Conservation (phyloP, 208 protist species). For the Crithidia fasciculata region DNA sequence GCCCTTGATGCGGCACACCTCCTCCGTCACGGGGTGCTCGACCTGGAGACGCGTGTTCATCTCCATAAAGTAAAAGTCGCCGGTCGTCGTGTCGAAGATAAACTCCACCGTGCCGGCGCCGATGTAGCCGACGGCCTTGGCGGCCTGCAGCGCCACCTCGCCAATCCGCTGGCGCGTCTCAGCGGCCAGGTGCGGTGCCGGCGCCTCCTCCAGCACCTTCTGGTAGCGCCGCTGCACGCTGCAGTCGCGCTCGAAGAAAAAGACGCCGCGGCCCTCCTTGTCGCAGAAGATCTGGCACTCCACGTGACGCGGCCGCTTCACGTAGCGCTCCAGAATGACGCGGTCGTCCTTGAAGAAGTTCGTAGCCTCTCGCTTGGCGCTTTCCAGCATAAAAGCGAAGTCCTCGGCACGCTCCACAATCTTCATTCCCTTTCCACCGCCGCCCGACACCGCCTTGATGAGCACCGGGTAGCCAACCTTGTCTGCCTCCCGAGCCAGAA, state of each 20-base stretch:
- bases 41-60: constrained; percentile 99
- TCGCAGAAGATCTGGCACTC: constrained; percentile 96
- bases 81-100: constrained; percentile 89
- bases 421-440: constrained; percentile 54
- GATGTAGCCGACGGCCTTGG: constrained; percentile 91
- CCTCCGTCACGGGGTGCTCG: constrained; percentile 96
- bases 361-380: constrained; percentile 89
- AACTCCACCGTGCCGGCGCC: constrained; percentile 98
- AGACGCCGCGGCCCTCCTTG: constrained; percentile 87
- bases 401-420: constrained; percentile 94
- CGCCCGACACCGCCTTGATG: constrained; percentile 96
- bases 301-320: constrained; percentile 89
- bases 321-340: constrained; percentile 94
- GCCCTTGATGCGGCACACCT: constrained; percentile 73
- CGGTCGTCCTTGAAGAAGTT: constrained; percentile 93
- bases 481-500: constrained; percentile 44
- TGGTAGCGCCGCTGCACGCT: constrained; percentile 96
- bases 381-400: constrained; percentile 82
- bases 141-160: constrained; percentile 72
- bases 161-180: constrained; percentile 82
- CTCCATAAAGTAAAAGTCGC: constrained; percentile 98
- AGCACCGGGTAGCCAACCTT: constrained; percentile 95
- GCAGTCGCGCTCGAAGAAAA: constrained; percentile 96
- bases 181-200: constrained; percentile 63
- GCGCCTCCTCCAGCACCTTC: constrained; percentile 95